Evolutionary conservation across 2,329 filamentous ascomycete genomes (phyloP).

Genomic region (Aspergillus arachidicola): DNA sequence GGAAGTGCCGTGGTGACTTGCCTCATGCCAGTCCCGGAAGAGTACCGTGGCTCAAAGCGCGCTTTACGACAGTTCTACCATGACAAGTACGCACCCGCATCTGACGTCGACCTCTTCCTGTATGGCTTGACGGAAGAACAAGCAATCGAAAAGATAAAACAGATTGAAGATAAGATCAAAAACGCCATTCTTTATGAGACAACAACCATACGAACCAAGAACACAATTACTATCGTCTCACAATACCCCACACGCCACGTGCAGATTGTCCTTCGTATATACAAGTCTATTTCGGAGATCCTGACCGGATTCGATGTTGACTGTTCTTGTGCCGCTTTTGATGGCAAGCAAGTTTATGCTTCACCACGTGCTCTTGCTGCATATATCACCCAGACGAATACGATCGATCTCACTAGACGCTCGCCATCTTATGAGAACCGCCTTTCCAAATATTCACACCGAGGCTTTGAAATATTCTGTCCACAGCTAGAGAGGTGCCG

Average conservation of each 20-base stretch:
- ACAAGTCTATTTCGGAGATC: slow-evolving; percentile 82
- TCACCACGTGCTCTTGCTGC: slow-evolving; percentile 76
- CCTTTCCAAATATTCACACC: slow-evolving; percentile 79
- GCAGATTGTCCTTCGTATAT: slow-evolving; percentile 83
- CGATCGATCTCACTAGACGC: slow-evolving; percentile 74
- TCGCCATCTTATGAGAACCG: slow-evolving; percentile 88
- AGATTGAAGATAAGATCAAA: slow-evolving; percentile 74
- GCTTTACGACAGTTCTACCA: slow-evolving; percentile 74
- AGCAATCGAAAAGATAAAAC: slow-evolving; percentile 79
- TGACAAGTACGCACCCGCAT: slow-evolving; percentile 76
- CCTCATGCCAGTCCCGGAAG: slow-evolving; percentile 68
- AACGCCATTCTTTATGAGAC: slow-evolving; percentile 81
- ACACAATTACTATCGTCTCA: slow-evolving; percentile 81
- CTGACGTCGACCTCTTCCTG: slow-evolving; percentile 84
- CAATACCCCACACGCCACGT: slow-evolving; percentile 83
- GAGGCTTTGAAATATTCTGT: slow-evolving; percentile 85
- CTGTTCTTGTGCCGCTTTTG: slow-evolving; percentile 77
- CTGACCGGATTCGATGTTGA: slow-evolving; percentile 88
- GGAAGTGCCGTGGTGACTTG: slow-evolving; percentile 81
- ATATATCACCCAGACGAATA: slow-evolving; percentile 81
- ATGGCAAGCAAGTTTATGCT: slow-evolving; percentile 78
- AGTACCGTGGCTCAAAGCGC: slow-evolving; percentile 65
- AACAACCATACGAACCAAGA: slow-evolving; percentile 81
- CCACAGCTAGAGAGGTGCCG: slow-evolving; percentile 71
- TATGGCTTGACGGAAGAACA: slow-evolving; percentile 77